Base-by-base conservation (phyloP, 1,139 yeast genomes). In the Scheffersomyces parashehatae region DNA sequence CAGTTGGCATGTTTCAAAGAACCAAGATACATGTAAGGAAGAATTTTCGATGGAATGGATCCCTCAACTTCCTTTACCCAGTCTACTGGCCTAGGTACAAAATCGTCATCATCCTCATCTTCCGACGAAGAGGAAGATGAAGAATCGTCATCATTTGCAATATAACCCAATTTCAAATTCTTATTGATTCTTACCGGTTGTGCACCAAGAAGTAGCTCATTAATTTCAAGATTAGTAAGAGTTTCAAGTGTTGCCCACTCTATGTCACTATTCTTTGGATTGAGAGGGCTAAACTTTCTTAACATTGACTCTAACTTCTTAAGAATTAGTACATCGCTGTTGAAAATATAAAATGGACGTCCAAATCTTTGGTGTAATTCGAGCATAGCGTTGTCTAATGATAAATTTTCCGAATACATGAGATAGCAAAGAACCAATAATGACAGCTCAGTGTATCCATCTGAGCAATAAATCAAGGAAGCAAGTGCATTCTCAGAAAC, bases 361-460 rank as follows among this genome's bases (percentile, higher is more conserved):
- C 85, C 83, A 56, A 75, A 79, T 12, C 74, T 71, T 33, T 60
- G 53, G 60, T 90, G 97, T 42, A 89, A 63, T 47, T 77, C 75
- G 14, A 87, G 58, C 47, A 79, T 69, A 2, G 83, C 83, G 26
- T 73, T 75, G 40, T 73, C 78, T n/a, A 79, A 52, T 2, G 54
- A 44, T 29, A 79, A 58, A 41, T 85, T 80, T 36, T 81, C 72
- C 3, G 85, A 65, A 62, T 85, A 91, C 49, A 91, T 85, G 44
- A 87, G 54, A 58, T 80, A 90, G 48, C 90, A 81, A 36, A 89
- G 68, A 0, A 83, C 79, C 38, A 91, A 66, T 28, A 91, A 72
- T 4, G 96, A 83, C 48, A 91, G 86, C 59, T 91, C 97, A 0
- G 97, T 89, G 63, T 90, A 91, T 0, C 98, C 98, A 66, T 91